Conservation (phyloP, 2,329 filamentous ascomycete species). For the Cordyceps javanica region DNA sequence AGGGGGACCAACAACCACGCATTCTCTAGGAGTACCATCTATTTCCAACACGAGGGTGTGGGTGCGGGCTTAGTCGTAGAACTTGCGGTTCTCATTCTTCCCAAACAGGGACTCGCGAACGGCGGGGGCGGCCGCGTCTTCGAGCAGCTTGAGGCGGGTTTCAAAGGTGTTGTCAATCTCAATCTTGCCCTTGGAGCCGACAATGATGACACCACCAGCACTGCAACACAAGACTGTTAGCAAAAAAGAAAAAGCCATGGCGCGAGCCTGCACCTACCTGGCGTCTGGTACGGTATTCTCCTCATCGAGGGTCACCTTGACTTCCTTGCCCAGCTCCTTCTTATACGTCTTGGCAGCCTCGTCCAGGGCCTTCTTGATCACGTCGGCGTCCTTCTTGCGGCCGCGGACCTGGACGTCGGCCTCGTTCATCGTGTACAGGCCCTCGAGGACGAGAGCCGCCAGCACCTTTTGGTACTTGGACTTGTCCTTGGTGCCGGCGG, state of each 20-base stretch:
- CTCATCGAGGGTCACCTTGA: conserved; percentile 69
- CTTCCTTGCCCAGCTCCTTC: conserved; percentile 64
- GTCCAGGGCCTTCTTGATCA: conserved; percentile 71
- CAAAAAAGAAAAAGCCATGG: not conserved
- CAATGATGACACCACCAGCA: conserved; percentile 73
- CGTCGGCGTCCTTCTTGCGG: conserved; percentile 70
- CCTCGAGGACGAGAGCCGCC: conserved; percentile 80
- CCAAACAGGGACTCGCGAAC: conserved; percentile 86
- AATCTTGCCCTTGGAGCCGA: conserved; percentile 85
- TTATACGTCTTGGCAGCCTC: conserved; percentile 79
- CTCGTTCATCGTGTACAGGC: conserved; percentile 83
- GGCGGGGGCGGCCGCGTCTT: conserved; percentile 76
- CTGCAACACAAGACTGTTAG: conserved; percentile 41
- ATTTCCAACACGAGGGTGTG: conserved; percentile 3
- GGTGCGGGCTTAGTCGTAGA: conserved; percentile 64
- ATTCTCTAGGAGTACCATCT: not conserved
- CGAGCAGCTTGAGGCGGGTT: conserved; percentile 77
- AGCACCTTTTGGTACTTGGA: conserved; percentile 69
- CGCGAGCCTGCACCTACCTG: conserved; percentile 54
- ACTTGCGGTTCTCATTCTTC: conserved; percentile 91
- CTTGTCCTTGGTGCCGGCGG: conserved; percentile 58
- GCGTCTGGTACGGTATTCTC: conserved; percentile 71
- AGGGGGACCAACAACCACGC: not conserved
- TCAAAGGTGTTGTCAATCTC: conserved; percentile 99
- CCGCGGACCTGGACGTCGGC: conserved; percentile 66